Percentiles rank a stretch among this genome's conserved stretches.
phyloP scores from a whole-genome alignment of 768 basidiomycete species.

The Imleria badia region DNA sequence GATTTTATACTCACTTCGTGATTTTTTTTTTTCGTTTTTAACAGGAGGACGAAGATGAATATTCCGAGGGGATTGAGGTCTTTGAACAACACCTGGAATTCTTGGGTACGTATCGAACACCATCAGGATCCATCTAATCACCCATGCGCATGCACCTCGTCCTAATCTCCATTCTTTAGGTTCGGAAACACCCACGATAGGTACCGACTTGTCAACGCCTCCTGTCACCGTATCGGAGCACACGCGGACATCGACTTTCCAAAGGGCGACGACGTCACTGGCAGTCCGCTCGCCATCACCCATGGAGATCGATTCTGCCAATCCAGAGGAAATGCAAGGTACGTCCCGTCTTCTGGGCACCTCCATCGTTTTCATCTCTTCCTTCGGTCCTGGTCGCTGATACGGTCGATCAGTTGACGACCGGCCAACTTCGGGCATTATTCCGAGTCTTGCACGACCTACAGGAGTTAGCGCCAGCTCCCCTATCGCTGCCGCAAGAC shows the following conservation, averaged over 20 bases:
- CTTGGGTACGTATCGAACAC: constrained; percentile 19
- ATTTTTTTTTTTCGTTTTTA: neutral
- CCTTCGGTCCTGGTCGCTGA: constrained; percentile 3
- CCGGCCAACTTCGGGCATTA: neutral
- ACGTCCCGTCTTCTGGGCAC: neutral
- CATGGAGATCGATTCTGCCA: constrained; percentile 20
- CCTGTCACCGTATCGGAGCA: constrained; percentile 17
- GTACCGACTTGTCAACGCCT: constrained; percentile 15
- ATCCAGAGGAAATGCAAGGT: constrained; percentile 20
- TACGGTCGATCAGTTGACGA: constrained; percentile 8
- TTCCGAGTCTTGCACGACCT: constrained; percentile 6
- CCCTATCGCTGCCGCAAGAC: neutral
- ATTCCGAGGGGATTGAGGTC: constrained; percentile 13
- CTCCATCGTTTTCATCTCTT: neutral
- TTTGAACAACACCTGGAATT: constrained; percentile 5
- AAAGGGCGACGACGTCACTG: constrained; percentile 6
- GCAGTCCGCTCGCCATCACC: constrained; percentile 19
- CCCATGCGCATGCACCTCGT: neutral
- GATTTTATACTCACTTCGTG: constrained; percentile 1
- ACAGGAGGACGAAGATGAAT: constrained; percentile 29
- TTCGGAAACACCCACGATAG: constrained; percentile 3
- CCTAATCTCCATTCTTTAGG: constrained; percentile 2
- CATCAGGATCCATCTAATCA: neutral
- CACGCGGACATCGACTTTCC: constrained; percentile 20
- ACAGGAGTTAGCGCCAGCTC: neutral